These are phyloP conservation scores for Saccharomyces pastorianus DNA, from an alignment of 1,139 yeast species.

Conservation along the genomic window DNA sequence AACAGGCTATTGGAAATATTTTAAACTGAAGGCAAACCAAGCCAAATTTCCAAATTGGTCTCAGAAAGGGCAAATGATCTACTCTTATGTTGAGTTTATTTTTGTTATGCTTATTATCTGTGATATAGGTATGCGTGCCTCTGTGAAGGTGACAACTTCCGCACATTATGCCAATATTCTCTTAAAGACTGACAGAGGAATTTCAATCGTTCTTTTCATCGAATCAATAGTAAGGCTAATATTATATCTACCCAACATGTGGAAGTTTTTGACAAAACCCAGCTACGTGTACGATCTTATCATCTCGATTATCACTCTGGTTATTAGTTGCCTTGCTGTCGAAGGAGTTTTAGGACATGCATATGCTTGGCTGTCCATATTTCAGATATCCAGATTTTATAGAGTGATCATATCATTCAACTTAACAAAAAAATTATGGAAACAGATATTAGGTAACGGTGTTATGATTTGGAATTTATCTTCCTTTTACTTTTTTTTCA, in stretches of 20 bases:
- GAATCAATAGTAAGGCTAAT: constrained; percentile 59
- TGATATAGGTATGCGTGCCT: constrained; percentile 47
- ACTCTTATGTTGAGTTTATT: constrained; percentile 37
- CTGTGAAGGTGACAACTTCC: constrained; percentile 34
- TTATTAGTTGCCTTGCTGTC: constrained; percentile 50
- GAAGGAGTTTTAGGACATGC: constrained; percentile 43
- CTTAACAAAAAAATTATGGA: constrained; percentile 63
- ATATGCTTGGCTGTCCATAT: constrained; percentile 73
- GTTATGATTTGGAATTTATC: constrained; percentile 41
- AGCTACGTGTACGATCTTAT: constrained; percentile 55
- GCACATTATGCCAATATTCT: constrained; percentile 30
- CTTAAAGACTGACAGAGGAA: constrained; percentile 43
- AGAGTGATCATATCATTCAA: constrained; percentile 54
- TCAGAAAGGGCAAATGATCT: constrained; percentile 13
- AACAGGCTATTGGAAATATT: constrained; percentile 23
- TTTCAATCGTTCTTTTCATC: constrained; percentile 42
- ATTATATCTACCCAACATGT: constrained; percentile 53
- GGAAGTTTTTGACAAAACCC: constrained; percentile 47
- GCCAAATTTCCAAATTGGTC: constrained; percentile 19
- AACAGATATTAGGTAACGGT: constrained; percentile 58
- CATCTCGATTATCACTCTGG: constrained; percentile 51
- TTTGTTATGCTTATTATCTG: constrained; percentile 44
- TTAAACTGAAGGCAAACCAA: constrained; percentile 21
- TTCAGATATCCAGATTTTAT: constrained; percentile 70
- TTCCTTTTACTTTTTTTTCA: constrained; percentile 41